These are phyloP conservation scores for Trapa bicornis DNA, from an alignment of 345 rosid genomes.

Conservation along the genomic window DNA sequence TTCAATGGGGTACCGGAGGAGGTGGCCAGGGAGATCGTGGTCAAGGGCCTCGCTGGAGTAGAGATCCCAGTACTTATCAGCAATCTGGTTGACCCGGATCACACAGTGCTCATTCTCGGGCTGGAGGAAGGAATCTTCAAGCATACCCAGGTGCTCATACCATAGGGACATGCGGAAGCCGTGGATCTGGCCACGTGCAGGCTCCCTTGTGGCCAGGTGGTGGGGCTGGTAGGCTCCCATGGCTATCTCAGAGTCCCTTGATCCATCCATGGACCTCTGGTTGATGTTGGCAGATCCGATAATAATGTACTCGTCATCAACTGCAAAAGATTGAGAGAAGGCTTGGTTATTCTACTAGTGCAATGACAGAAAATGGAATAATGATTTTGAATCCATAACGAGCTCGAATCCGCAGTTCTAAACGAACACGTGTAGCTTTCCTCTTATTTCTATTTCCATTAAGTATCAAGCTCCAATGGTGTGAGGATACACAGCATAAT, in stretches of 20 bases:
- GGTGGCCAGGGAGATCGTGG: constrained; percentile 80
- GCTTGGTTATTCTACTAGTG: background rate
- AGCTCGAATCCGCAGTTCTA: background rate
- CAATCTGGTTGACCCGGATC: constrained; percentile 57
- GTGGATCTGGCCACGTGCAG: constrained; percentile 85
- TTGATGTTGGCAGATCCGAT: constrained; percentile 96
- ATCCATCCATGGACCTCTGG: constrained; percentile 98
- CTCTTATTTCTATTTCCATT: background rate
- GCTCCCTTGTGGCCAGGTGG: constrained; percentile 59
- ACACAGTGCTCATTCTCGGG: constrained; percentile 66
- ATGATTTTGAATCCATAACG: background rate
- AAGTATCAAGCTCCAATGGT: background rate
- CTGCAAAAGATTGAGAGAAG: constrained; percentile 24
- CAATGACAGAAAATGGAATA: background rate
- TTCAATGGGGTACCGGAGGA: constrained; percentile 75
- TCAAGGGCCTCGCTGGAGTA: constrained; percentile 66
- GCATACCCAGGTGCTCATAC: constrained; percentile 98
- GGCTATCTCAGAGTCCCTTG: constrained; percentile 97
- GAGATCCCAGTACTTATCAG: constrained; percentile 87
- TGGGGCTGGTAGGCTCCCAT: constrained; percentile 95
- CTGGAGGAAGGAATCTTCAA: constrained; percentile 54
- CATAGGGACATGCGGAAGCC: constrained; percentile 93
- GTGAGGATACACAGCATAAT: background rate
- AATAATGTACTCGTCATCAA: constrained; percentile 94
- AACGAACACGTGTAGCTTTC: too few relatives aligned